These are phyloP conservation scores for Fusarium caatingaense DNA, from an alignment of 2,329 filamentous ascomycete genomes.

Conservation along the genomic window DNA sequence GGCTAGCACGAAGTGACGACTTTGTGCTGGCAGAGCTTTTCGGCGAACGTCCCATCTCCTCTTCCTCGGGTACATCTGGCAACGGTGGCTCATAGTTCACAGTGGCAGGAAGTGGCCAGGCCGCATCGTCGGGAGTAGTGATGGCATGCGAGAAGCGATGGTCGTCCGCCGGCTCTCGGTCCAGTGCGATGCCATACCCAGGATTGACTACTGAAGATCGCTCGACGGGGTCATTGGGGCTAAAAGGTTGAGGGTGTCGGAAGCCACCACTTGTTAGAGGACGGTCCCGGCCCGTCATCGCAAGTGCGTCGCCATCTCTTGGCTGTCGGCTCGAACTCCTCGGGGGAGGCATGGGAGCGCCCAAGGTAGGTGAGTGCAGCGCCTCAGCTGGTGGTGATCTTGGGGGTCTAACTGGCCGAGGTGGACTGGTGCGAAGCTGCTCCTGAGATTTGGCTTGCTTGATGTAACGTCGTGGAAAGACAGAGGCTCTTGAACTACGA, in stretches of 20 bases:
- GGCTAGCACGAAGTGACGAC: constrained; percentile 65
- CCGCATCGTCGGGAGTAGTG: constrained; percentile 55
- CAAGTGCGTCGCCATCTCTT: constrained; percentile 55
- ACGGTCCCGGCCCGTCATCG: constrained; percentile 53
- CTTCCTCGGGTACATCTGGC: constrained; percentile 72
- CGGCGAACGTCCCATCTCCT: constrained; percentile 61
- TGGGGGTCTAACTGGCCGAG: constrained; percentile 59
- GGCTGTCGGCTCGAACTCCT: constrained; percentile 67
- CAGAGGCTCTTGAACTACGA: constrained; percentile 37
- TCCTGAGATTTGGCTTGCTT: constrained; percentile 63
- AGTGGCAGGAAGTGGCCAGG: constrained; percentile 55
- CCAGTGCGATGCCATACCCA: constrained; percentile 17
- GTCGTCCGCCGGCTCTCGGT: constrained; percentile 30
- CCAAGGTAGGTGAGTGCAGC: constrained; percentile 47
- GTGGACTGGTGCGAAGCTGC: constrained; percentile 60
- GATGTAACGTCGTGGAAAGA: constrained; percentile 52
- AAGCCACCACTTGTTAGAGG: constrained; percentile 60
- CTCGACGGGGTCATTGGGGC: constrained; percentile 42
- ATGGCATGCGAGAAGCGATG: constrained; percentile 54
- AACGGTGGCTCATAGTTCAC: constrained; percentile 58
- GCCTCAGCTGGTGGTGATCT: constrained; percentile 48
- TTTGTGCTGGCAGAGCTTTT: constrained; percentile 60
- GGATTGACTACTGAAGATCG: constrained; percentile 30
- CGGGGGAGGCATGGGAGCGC: constrained; percentile 60
- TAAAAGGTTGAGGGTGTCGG: constrained; percentile 59